phyloP scores from a whole-genome alignment of 345 rosid genomes.

The Boechera retrofracta region DNA sequence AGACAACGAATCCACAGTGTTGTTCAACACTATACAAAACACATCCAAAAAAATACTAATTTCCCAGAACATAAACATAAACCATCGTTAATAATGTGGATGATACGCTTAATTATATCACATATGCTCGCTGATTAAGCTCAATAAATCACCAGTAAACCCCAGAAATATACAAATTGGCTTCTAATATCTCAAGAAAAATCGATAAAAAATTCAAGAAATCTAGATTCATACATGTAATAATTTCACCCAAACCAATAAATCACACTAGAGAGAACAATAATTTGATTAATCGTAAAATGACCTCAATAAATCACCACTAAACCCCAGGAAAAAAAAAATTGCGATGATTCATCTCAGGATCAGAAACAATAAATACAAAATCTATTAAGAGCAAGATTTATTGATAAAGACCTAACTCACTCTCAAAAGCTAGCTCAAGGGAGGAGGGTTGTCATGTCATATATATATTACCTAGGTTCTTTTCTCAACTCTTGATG shows the following conservation, averaged over 20 bases:
- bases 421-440: too few relatives aligned
- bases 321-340: constrained; percentile 10
- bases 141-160: not conserved
- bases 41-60: not conserved
- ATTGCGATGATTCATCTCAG: not conserved
- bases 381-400: not conserved
- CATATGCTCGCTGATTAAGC: not conserved
- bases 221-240: not conserved
- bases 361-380: not conserved
- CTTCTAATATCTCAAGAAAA: not conserved
- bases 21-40: constrained; percentile 8
- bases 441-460: too few relatives aligned
- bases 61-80: not conserved
- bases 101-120: not conserved
- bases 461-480: too few relatives aligned
- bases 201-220: not conserved
- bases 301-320: not conserved
- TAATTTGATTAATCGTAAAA: not conserved
- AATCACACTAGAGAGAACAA: not conserved
- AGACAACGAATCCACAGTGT: constrained; percentile 6
- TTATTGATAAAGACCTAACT: too few relatives aligned
- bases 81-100: not conserved
- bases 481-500: too few relatives aligned
- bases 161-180: not conserved
- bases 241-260: not conserved